Percentiles rank a stretch among this genome's conserved stretches.
phyloP scores from a whole-genome alignment of 164 flowering plant genomes.

The Vitis labrusca region DNA sequence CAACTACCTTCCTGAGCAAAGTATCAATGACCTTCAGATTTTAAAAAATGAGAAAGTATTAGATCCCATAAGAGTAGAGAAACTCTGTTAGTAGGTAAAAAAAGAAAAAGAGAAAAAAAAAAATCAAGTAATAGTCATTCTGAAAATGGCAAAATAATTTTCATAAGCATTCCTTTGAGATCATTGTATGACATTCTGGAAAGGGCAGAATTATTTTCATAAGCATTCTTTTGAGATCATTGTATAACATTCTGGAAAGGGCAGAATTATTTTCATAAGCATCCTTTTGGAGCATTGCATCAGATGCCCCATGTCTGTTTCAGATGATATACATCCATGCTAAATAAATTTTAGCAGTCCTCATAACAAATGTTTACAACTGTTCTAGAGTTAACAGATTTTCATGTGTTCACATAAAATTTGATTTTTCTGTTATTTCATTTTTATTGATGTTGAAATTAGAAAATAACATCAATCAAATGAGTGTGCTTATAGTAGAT shows the following conservation, averaged over 20 bases:
- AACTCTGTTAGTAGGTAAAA: neutral
- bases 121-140: too few species aligned
- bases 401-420: neutral
- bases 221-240: too few species aligned
- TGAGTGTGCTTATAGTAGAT: neutral
- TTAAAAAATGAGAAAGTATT: neutral
- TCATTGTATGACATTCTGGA: too few species aligned
- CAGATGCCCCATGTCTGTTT: neutral
- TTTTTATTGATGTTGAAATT: neutral
- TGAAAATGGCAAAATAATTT: too few species aligned
- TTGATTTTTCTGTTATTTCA: neutral
- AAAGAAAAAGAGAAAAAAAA: too few species aligned
- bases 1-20: conserved; percentile 58
- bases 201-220: too few species aligned
- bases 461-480: neutral
- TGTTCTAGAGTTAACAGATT: neutral
- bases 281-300: neutral
- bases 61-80: neutral
- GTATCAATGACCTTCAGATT: conserved; percentile 59
- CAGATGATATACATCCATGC: neutral
- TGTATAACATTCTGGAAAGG: too few species aligned
- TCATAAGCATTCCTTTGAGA: too few species aligned
- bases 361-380: neutral
- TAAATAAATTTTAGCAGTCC: too few species aligned
- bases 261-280: neutral